These are phyloP conservation scores for Colletotrichum tabaci DNA, from an alignment of 2,329 filamentous ascomycete species.

Conservation along the genomic window DNA sequence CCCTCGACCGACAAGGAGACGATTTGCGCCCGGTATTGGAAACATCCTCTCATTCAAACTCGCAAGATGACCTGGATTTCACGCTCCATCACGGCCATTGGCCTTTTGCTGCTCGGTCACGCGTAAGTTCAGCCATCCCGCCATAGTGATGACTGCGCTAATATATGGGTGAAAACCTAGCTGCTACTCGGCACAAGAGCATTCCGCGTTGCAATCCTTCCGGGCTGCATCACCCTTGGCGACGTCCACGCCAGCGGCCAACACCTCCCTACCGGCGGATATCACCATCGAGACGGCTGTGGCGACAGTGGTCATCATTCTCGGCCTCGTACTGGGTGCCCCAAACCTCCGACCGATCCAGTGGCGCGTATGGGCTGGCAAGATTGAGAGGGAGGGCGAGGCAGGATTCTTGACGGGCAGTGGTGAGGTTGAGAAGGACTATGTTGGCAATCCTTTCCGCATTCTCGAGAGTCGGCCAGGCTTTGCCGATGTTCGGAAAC, in stretches of 20 bases:
- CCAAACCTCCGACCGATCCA: constrained; percentile 87
- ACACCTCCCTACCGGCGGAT: constrained; percentile 80
- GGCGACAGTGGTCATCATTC: constrained; percentile 83
- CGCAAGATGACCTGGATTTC: constrained; percentile 79
- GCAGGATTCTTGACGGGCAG: constrained; percentile 69
- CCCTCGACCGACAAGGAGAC: not conserved
- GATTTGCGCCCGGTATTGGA: not conserved
- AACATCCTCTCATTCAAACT: not conserved
- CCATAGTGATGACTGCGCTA: not conserved
- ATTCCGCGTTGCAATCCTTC: constrained; percentile 80
- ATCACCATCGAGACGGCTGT: constrained; percentile 89
- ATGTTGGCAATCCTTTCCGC: constrained; percentile 83
- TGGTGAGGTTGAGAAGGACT: constrained; percentile 79
- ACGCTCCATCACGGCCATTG: constrained; percentile 79
- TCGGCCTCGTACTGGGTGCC: constrained; percentile 85
- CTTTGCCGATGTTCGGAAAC: constrained; percentile 89
- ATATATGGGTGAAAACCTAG: constrained; percentile 61
- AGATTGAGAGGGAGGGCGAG: constrained; percentile 84
- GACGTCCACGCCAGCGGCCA: constrained; percentile 61
- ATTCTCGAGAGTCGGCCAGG: constrained; percentile 84
- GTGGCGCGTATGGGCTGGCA: constrained; percentile 85
- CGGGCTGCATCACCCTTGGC: constrained; percentile 53
- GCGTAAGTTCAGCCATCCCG: constrained; percentile 73
- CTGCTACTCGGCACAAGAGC: constrained; percentile 96
- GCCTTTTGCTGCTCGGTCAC: constrained; percentile 85